A percentile compares a stretch with the other conserved stretches of the same genome.
These are phyloP conservation scores for Calvatia gigantea DNA, from an alignment of 768 basidiomycete species.

Conservation along the genomic window DNA sequence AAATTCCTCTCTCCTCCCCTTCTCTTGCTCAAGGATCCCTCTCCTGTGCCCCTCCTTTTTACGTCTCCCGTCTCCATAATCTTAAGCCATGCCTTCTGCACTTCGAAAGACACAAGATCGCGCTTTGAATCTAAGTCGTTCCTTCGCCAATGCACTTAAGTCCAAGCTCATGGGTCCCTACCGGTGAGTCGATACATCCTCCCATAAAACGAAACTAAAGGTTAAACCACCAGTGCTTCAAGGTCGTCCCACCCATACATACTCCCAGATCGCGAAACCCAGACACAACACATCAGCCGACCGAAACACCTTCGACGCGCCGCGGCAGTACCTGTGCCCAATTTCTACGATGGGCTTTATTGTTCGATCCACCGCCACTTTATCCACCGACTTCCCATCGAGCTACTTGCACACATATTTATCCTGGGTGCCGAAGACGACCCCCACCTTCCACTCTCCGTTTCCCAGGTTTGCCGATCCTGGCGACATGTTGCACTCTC, in stretches of 20 bases:
- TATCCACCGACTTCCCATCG: conserved; percentile 56
- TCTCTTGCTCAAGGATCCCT: conserved; percentile 12
- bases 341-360: conserved; percentile 8
- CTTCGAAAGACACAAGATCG: conserved; percentile 45
- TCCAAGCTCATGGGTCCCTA: conserved; percentile 20
- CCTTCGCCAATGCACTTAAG: conserved; percentile 46
- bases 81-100: conserved; percentile 27
- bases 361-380: conserved; percentile 35
- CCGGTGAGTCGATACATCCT: conserved; percentile 2
- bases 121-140: conserved; percentile 45
- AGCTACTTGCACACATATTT: conserved; percentile 65
- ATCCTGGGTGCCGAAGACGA: conserved; percentile 54
- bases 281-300: conserved; percentile 26
- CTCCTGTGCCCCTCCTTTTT: conserved; percentile 17
- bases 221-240: background rate
- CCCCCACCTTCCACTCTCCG: conserved; percentile 50
- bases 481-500: conserved; percentile 63
- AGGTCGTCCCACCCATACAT: conserved; percentile 2
- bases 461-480: conserved; percentile 66
- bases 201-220: background rate
- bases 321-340: conserved; percentile 18
- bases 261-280: background rate
- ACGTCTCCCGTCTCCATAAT: conserved; percentile 11
- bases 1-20: background rate
- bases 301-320: conserved; percentile 34